phyloP scores from a whole-genome alignment of 495 filamentous ascomycete genomes.

The Oidiodendron maius region DNA sequence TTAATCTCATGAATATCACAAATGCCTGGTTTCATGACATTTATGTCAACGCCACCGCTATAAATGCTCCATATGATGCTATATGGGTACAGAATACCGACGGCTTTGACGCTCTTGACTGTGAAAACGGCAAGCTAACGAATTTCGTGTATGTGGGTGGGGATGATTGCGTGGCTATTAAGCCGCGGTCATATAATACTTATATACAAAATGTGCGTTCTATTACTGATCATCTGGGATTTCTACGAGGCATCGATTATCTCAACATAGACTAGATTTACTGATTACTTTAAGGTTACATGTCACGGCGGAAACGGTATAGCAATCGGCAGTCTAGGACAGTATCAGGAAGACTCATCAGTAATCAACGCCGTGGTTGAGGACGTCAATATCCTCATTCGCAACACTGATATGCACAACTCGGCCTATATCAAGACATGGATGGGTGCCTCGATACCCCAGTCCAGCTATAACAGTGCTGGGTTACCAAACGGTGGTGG shows the following conservation, averaged over 20 bases:
- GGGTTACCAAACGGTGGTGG: conserved; percentile 42
- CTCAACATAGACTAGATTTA: too few relatives aligned
- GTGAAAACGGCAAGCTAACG: conserved; percentile 39
- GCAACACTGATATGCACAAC: conserved; percentile 44
- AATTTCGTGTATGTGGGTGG: conserved; percentile 52
- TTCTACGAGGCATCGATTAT: too few relatives aligned
- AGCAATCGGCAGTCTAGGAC: conserved; percentile 49
- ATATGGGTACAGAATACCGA: conserved; percentile 59
- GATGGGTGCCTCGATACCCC: conserved; percentile 40
- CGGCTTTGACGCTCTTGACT: conserved; percentile 54
- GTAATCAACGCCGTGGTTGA: conserved; percentile 41
- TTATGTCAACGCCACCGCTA: conserved; percentile 40
- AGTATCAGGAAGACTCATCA: conserved; percentile 49
- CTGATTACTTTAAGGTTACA: conserved; percentile 30
- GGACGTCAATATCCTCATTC: conserved; percentile 37
- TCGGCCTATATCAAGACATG: conserved; percentile 54
- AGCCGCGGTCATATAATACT: conserved; percentile 48
- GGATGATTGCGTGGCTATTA: conserved; percentile 54
- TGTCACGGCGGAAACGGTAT: conserved; percentile 51
- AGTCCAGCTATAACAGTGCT: conserved; percentile 41
- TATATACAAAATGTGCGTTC: conserved; percentile 36
- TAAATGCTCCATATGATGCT: conserved; percentile 40
- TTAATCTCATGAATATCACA: conserved; percentile 55
- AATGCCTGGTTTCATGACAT: conserved; percentile 49
- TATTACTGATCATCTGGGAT: neutral